Percentiles rank a stretch among this genome's conserved stretches.
phyloP scores from a whole-genome alignment of 331 rosid species.

The Spiraea crenata region DNA sequence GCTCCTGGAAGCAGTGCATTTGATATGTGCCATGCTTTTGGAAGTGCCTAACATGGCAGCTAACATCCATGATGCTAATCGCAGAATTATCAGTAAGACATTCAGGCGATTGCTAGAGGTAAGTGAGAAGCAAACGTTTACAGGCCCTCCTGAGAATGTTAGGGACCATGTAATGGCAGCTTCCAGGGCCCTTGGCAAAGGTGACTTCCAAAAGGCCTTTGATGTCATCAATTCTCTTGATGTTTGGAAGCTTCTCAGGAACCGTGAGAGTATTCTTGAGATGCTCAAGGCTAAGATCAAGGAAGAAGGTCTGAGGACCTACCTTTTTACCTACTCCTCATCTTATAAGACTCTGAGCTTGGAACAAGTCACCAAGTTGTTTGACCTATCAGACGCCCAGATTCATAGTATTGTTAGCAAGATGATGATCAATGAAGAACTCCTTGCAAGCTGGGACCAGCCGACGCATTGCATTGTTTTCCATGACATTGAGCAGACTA shows the following conservation, averaged over 20 bases:
- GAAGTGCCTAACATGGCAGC: constrained; percentile 98
- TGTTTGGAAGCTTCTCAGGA: constrained; percentile 81
- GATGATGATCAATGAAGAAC: constrained; percentile 95
- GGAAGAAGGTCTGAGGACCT: constrained; percentile 93
- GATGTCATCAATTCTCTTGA: constrained; percentile 72
- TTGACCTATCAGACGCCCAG: constrained; percentile 60
- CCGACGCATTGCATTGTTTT: constrained; percentile 33
- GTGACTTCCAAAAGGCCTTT: constrained; percentile 70
- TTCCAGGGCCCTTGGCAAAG: constrained; percentile 70
- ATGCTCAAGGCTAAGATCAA: constrained; percentile 82
- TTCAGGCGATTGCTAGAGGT: constrained; percentile 76
- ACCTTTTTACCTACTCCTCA: constrained; percentile 79
- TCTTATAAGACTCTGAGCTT: constrained; percentile 74
- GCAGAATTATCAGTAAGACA: constrained; percentile 69
- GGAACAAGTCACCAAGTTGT: constrained; percentile 70
- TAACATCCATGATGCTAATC: constrained; percentile 76
- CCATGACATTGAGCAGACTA: constrained; percentile 17
- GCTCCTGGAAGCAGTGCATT: constrained; percentile 89
- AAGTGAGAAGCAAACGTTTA: constrained; percentile 84
- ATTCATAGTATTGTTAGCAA: constrained; percentile 71
- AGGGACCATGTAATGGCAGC: constrained; percentile 97
- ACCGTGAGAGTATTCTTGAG: constrained; percentile 60
- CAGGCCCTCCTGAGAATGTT: constrained; percentile 95
- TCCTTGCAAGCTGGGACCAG: constrained; percentile 69
- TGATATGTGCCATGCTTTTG: constrained; percentile 91